Evolutionary conservation across 208 protist species (phyloP), one percentile per base, ranked within the genome.

Genomic region (Acanthamoeba royreba): DNA sequence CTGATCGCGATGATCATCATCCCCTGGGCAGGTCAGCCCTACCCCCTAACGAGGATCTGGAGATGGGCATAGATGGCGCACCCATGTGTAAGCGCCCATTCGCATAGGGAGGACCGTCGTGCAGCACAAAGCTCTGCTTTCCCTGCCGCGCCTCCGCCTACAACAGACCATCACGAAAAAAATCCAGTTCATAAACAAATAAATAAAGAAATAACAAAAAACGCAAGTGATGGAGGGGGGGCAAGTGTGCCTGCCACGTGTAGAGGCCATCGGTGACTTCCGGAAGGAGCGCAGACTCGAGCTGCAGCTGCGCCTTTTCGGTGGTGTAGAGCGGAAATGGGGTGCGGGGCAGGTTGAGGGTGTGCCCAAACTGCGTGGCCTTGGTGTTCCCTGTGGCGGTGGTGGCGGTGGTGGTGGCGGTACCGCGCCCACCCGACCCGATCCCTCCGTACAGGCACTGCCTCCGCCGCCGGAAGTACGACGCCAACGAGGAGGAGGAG

Each of bases 41-140:
- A 93, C 33, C 22, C 25, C 35, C 19, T 40, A 25, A 91, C 35
- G 5, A 31, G 89, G 9, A n/a, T 35, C 13, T 7, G 22, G 31
- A 17, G 25, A n/a, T 33, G 38, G 22, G 33, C 17, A n/a, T n/a
- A n/a, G n/a, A n/a, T n/a, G n/a, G n/a, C n/a, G n/a, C n/a, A 72
- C 98, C 98, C 22, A 97, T 89, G 94, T 98, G 97, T 31, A 98
- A 92, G 28, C 79, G 55, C 42, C 98, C 97, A 92, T 98, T 98
- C 22, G 98, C 98, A 86, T 98, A 98, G 17, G 98, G 98, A 46
- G 98, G 98, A 5, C 98, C 97, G 93, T 98, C 97, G 88, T 98
- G 98, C 52, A 98, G 95, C 31, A 97, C 92, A 89, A 98, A 98
- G n/a, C 38, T 66, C 52, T 90, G 55, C 13, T 55, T n/a, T n/a